Evolutionary conservation across 371 early-diverging fungal genomes (phyloP).

Genomic region (Coemansia linderi): DNA sequence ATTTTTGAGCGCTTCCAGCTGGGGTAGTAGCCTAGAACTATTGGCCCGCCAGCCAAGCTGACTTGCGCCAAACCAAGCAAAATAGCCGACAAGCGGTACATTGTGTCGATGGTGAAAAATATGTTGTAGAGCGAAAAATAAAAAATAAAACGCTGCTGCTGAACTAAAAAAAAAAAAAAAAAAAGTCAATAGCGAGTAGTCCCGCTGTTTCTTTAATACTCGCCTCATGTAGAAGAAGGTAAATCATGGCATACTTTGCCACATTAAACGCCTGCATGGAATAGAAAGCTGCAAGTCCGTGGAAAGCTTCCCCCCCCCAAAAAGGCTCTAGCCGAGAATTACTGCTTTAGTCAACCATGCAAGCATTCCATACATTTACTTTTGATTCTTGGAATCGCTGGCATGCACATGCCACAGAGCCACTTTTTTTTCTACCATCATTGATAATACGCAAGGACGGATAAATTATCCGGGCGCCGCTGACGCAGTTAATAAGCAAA

Average conservation of each 20-base stretch:
- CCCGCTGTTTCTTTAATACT: not conserved
- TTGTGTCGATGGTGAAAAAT: not conserved
- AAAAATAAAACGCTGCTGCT: not conserved
- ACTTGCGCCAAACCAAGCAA: not conserved
- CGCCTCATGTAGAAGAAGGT: not conserved
- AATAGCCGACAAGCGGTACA: slow-evolving; percentile 5
- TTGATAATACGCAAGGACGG: not conserved
- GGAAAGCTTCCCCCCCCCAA: not conserved
- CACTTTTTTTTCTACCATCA: not conserved
- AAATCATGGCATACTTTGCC: not conserved
- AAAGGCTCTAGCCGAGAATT: not conserved
- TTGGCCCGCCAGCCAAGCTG: slow-evolving; percentile 1
- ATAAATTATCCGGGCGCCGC: not conserved
- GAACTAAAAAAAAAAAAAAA: not conserved
- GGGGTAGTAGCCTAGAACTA: slow-evolving; percentile 20
- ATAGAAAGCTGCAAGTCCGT: not conserved
- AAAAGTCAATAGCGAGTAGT: not conserved
- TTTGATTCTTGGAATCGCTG: not conserved
- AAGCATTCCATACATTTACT: not conserved
- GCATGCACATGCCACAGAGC: not conserved
- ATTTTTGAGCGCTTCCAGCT: slow-evolving; percentile 25
- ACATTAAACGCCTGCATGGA: not conserved
- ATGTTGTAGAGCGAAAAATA: not conserved
- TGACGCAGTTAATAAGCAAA: not conserved
- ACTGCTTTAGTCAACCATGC: not conserved